Conservation (phyloP, 495 filamentous ascomycete species). For the Daldinia concentrica region DNA sequence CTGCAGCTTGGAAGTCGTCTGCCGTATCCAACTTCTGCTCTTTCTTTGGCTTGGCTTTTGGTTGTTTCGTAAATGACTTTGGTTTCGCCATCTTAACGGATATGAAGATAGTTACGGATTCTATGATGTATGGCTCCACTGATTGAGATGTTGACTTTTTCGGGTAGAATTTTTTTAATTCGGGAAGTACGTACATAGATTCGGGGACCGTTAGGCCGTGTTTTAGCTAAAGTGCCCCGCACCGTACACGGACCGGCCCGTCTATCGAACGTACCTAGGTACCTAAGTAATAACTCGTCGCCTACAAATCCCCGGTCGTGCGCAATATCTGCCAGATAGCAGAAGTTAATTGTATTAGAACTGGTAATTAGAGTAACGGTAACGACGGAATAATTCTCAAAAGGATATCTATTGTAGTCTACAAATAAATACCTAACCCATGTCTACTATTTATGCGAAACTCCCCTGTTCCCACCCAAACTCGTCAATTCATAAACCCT, state of each 20-base stretch:
- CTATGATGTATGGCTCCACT: neutral
- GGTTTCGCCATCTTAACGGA: conserved; percentile 20
- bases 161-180: neutral
- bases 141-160: neutral
- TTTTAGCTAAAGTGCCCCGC: neutral
- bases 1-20: conserved; percentile 55
- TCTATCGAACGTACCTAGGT: neutral
- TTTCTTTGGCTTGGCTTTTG: conserved; percentile 24
- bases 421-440: no score
- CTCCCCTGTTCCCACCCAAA: no score
- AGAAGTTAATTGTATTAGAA: no score
- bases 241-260: neutral
- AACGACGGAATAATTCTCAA: no score
- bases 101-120: neutral
- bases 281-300: no score
- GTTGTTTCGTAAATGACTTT: conserved; percentile 16
- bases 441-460: no score
- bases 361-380: no score
- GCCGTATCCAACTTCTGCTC: conserved; percentile 32
- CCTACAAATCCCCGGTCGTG: no score
- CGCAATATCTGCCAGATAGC: no score
- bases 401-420: no score
- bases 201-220: neutral
- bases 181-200: neutral
- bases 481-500: no score